Evolutionary conservation across 768 basidiomycete genomes (phyloP), one percentile per base, ranked within the genome.

Genomic region (Plicaturopsis crispa): DNA sequence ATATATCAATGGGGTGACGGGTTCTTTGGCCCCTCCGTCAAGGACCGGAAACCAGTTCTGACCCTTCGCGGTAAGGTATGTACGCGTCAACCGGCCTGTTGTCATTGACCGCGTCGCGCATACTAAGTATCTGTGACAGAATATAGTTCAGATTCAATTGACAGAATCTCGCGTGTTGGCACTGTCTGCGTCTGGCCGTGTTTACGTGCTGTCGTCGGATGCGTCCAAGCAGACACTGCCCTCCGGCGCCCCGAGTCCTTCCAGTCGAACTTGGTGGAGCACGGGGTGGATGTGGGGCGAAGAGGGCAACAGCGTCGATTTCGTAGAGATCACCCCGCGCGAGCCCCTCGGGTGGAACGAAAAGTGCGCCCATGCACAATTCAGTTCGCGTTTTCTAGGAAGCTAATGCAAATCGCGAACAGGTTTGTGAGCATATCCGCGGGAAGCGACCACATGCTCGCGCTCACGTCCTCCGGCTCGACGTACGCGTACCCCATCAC

Each of bases 1-100:
- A 79, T 88, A 3, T 84, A 86, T 49, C 85, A 89, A 48, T 91
- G 87, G 87, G 87, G 87, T 0, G 66, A 69, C 30, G 80, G 72
- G 0, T 84, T 78, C 56, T 69, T 68, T 45, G 66, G 66, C 12
- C 45, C 53, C 7, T 33, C 36, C 19, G 31, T 45, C 12, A 45
- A 45, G 46, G 41, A 53, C 22, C 46, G 48, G 18, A 46, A 44
- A 20, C 81, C 81, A 4, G 68, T 60, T 20, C 56, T 69, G 31
- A 82, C 81, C 1, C 53, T 87, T 33, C 68, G 66, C 39, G 81
- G 77, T 41, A 84, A 84, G 66, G 85, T 80, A 46, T 16, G 65
- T 44, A 17, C 14, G 18, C n/a, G 17, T 23, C 17, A 36, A 31
- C 21, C 17, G 22, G 36, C 18, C 48, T 21, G 24, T 24, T 30